Evolutionary conservation across 148 eudicot species (phyloP), one percentile per base, ranked within the genome.

Genomic region (Pouteria glomerata): DNA sequence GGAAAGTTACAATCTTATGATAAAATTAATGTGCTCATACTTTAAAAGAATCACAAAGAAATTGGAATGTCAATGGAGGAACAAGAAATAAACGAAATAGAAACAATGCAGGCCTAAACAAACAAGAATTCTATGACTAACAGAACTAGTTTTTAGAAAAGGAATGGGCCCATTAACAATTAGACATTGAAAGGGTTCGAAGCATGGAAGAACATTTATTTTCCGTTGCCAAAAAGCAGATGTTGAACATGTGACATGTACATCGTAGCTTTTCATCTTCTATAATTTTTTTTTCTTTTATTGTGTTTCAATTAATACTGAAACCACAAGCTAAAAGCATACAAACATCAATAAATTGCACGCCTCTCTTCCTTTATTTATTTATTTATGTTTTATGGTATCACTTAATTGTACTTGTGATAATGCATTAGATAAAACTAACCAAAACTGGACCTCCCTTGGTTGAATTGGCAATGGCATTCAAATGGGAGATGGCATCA

Each of bases 371-470:
- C n/a, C n/a, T n/a, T n/a, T n/a, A n/a, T n/a, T n/a, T n/a, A n/a
- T n/a, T n/a, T n/a, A n/a, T n/a, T n/a, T n/a, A n/a, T n/a, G n/a
- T n/a, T n/a, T n/a, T n/a, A n/a, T 21, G 11, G n/a, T 37, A 52
- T 74, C 41, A 68, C 34, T 5, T 34, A 16, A 51, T 60, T 39
- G 44, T 52, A 26, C 47, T 16, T 23, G 27, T 69, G 39, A 60
- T 23, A 72, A 37, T 47, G 33, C 39, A 73, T 39, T 14, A 35
- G 3, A 61, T 57, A 52, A 60, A 47, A 76, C 82, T 66, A 30
- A 84, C 87, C 80, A 81, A 53, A 75, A 75, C 78, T 39, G 80
- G 82, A 70, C 77, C 78, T 69, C 82, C 84, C 72, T 84, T 84
- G 24, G 75, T 66, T 37, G 87, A 75, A 74, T 57, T 63, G 45